Base-by-base conservation (phyloP, 2,329 filamentous ascomycete genomes). In the Ophiosphaerella herpotricha region DNA sequence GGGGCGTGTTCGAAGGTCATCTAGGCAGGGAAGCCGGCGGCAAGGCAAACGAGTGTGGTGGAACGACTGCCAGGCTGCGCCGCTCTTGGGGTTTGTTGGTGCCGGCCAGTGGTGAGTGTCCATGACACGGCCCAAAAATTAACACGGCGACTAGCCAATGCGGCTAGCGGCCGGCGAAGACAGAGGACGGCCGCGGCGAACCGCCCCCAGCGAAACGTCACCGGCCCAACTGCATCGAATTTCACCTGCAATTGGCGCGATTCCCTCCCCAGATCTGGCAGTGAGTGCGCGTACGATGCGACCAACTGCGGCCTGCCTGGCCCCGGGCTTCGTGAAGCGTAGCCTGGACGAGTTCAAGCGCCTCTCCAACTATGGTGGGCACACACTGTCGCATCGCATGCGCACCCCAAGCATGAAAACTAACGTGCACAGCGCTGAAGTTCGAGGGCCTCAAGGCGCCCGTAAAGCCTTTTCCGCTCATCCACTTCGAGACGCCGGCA, bases 381-480 rank as follows among this genome's bases (percentile, higher is more conserved):
- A 39, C 42, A 29, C 43, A 54, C 57, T 72, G 61, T 74, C 9
- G 23, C 39, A 18, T 33, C 14, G 39, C 35, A 50, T 21, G 4
- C 18, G 4, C 18, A 21, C 18, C 43, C 34, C 66, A 75, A 46
- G 48, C 46, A 44, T 45, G 68, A 46, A 50, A 44, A 52, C 55
- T 67, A 46, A 74, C 61, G 43, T 44, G 39, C 52, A 43, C 66
- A 91, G 89, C 84, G 33, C 72, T 89, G 57, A 88, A 82, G 44
- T 78, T 88, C 60, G 88, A 92, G 74, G 86, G 82, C 42, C 79
- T 91, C 63, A 85, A 84, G 59, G 81, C 81, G 23, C 83, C 88
- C 21, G 80, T 79, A 1, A 83, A 82, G 21, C 86, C 89, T 1
- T 84, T 83, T 51, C 77, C 81, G 6, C 80, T 94, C 31, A 82